phyloP scores from a whole-genome alignment of 2,329 filamentous ascomycete species.

The Scopulariopsis brevicaulis region DNA sequence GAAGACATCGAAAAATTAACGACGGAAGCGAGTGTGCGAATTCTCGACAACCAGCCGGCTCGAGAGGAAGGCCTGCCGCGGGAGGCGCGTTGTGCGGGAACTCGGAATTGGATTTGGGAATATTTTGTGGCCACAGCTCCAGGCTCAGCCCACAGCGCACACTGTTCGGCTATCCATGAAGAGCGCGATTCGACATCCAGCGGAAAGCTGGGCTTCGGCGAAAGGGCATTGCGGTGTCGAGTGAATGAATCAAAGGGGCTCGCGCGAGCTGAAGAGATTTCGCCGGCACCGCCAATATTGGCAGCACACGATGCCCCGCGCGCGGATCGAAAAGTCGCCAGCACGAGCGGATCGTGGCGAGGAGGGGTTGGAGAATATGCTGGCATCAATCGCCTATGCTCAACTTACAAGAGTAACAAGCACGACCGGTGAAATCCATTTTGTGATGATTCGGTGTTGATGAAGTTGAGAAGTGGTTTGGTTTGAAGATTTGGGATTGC shows the following conservation, averaged over 20 bases:
- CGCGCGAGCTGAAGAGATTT: not conserved
- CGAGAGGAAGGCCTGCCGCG: not conserved
- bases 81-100: not conserved
- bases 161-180: not conserved
- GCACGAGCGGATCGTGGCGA: not conserved
- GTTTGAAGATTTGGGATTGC: not conserved
- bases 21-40: not conserved
- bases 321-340: not conserved
- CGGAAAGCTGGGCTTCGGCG: not conserved
- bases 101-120: not conserved
- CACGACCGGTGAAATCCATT: constrained; percentile 34
- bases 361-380: not conserved
- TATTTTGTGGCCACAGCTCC: not conserved
- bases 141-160: not conserved
- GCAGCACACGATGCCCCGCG: not conserved
- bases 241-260: not conserved
- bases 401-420: constrained; percentile 40
- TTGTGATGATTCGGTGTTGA: constrained; percentile 8
- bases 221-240: not conserved
- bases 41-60: not conserved
- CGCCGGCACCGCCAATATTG: not conserved
- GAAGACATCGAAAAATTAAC: not conserved
- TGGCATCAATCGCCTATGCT: not conserved
- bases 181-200: not conserved
- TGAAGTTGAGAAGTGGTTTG: not conserved